Base-by-base conservation (phyloP, 2,329 filamentous ascomycete species). In the Helicocarpus griseus region DNA sequence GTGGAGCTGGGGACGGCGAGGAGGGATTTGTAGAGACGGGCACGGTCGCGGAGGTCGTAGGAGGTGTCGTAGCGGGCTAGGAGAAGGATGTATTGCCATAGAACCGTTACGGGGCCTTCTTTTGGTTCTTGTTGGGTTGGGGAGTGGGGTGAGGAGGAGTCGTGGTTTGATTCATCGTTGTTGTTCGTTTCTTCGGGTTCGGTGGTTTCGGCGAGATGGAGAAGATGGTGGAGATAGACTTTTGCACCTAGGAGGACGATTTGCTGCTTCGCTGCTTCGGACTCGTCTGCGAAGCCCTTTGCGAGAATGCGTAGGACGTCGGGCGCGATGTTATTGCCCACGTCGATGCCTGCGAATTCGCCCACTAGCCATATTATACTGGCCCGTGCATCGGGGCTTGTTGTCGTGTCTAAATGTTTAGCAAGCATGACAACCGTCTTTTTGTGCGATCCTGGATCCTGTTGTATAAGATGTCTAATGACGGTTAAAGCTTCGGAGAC, bases 291-390 rank as follows among this genome's bases (percentile, higher is more conserved):
- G 63, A 97, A 98, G 17, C 84, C 85, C 65, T 89, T 91, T 41
- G 89, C 79, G 2, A 98, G 73, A 40, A 97, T 91, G 6, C 93
- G 82, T 31, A 97, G 73, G 5, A 97, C 89, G 62, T 98, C 93
- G 0, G 91, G 84, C 0, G 93, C 93, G 55, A 98, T 91, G 61
- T 94, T 95, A 64, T 93, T 84, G 54, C 90, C 84, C 8, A 84
- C 80, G 51, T 89, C 82, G 2, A 86, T 69, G 0, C 89, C 88
- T 0, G 91, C 82, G 61, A 94, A 97, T 68, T 98, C 93, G 43
- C 93, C 93, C 0, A 97, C 90, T 0, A 98, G 80, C 93, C 93
- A 98, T 60, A 98, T 86, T 56, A 98, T 96, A 47, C 88, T 95
- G 2, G 93, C 93, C 58, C 93, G 80, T 3, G 93, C 93, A 54